phyloP scores from a whole-genome alignment of 1,284 basidiomycete genomes.

The Ustilago shanxiensis region DNA sequence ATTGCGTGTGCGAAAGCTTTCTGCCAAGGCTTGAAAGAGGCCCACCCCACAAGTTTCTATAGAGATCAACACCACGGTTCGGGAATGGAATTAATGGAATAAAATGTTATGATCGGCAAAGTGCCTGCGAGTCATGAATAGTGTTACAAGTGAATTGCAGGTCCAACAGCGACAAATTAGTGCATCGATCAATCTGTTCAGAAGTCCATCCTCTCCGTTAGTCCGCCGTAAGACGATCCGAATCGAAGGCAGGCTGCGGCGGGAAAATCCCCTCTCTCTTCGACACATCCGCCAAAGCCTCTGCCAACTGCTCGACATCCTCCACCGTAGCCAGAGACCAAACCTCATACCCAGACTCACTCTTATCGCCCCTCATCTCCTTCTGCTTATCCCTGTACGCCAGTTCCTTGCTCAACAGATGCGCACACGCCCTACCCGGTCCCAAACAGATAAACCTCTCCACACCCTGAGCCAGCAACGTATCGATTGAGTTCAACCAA shows the following conservation, averaged over 20 bases:
- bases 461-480: constrained; percentile 60
- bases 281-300: constrained; percentile 30
- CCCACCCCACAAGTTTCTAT: no score
- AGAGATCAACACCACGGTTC: background rate
- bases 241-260: constrained; percentile 17
- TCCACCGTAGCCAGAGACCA: constrained; percentile 64
- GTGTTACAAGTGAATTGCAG: constrained; percentile 3
- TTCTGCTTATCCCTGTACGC: constrained; percentile 53
- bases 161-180: background rate
- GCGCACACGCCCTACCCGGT: constrained; percentile 65
- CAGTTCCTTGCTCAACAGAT: constrained; percentile 67
- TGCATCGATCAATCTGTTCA: background rate
- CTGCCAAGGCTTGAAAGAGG: constrained; percentile 3
- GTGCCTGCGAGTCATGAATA: constrained; percentile 2
- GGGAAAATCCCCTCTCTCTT: constrained; percentile 26
- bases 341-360: constrained; percentile 53
- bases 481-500: constrained; percentile 62
- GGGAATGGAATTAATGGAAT: constrained; percentile 1
- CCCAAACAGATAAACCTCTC: constrained; percentile 67
- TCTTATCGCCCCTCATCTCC: constrained; percentile 24
- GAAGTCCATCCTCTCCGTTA: background rate
- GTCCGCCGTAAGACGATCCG: constrained; percentile 34
- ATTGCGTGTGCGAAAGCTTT: constrained; percentile 28
- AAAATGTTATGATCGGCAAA: no score
- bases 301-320: constrained; percentile 57